Evolutionary conservation across 2,329 filamentous ascomycete species (phyloP).

Genomic region (Nemania sp.): DNA sequence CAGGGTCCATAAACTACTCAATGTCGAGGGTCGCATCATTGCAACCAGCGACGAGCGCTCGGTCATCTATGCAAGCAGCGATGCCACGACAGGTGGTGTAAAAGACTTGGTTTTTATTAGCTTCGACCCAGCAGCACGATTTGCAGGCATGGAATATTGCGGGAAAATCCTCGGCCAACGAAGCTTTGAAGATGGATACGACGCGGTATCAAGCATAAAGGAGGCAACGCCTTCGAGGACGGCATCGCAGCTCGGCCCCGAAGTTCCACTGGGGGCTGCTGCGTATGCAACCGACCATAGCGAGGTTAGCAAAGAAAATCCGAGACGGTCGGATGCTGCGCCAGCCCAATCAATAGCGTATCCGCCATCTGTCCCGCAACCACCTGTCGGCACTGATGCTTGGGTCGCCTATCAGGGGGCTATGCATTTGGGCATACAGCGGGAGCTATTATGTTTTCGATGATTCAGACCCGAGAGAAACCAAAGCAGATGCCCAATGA

Average conservation of each 20-base stretch:
- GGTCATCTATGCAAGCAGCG: conserved; percentile 36
- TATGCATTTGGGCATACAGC: no score
- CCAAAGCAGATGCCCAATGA: no score
- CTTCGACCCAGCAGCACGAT: conserved; percentile 37
- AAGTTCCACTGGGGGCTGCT: background rate
- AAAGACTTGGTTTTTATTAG: conserved; percentile 37
- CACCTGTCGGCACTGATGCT: no score
- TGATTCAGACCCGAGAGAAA: no score
- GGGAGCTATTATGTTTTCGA: no score
- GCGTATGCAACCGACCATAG: no score
- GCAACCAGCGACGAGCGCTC: conserved; percentile 37
- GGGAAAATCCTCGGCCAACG: conserved; percentile 29
- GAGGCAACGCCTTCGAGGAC: background rate
- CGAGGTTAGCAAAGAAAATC: no score
- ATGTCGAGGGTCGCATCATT: conserved; percentile 30
- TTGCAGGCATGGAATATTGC: conserved; percentile 32
- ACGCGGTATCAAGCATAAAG: background rate
- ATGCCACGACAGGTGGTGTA: conserved; percentile 21
- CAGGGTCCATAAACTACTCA: conserved; percentile 32
- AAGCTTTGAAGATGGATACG: conserved; percentile 2
- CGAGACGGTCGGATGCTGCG: no score
- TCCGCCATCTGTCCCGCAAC: no score
- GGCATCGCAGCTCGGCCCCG: conserved; percentile 18
- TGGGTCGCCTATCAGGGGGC: no score
- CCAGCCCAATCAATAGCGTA: no score